Percentiles rank a stretch among this genome's conserved stretches.
phyloP scores from a whole-genome alignment of 2,329 filamentous ascomycete genomes.

The Phialemoniopsis sp. region DNA sequence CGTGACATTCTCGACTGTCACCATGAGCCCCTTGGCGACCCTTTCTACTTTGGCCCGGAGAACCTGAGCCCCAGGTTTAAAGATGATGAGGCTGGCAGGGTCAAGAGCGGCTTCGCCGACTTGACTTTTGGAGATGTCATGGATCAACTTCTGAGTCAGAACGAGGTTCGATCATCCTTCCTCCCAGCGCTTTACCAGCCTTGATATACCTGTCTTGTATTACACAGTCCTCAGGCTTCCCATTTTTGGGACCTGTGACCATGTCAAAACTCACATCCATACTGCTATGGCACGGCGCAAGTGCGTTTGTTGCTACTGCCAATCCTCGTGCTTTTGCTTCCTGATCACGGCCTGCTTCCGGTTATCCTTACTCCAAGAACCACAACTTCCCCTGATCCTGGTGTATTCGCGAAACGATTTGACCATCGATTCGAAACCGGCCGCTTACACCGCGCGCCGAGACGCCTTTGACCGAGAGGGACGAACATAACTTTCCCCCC shows the following conservation, averaged over 20 bases:
- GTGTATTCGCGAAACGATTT: too few species aligned
- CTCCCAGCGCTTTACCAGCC: slow-evolving; percentile 3
- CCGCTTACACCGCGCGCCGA: too few species aligned
- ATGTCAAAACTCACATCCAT: slow-evolving; percentile 6
- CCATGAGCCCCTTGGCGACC: slow-evolving; percentile 95
- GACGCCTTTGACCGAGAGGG: too few species aligned
- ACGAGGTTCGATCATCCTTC: slow-evolving; percentile 56
- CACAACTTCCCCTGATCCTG: too few species aligned
- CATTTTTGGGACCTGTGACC: slow-evolving; percentile 12
- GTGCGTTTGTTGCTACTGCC: too few species aligned
- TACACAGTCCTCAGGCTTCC: slow-evolving; percentile 9
- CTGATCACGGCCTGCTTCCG: too few species aligned
- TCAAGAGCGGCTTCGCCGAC: slow-evolving; percentile 61
- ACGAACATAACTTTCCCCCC: neutral
- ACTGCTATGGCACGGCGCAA: slow-evolving; percentile 1
- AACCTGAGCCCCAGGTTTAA: slow-evolving; percentile 76
- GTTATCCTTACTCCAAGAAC: too few species aligned
- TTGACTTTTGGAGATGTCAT: slow-evolving; percentile 76
- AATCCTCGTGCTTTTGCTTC: too few species aligned
- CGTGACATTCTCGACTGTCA: slow-evolving; percentile 75
- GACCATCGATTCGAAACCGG: too few species aligned
- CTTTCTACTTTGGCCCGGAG: slow-evolving; percentile 94
- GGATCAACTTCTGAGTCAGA: slow-evolving; percentile 65
- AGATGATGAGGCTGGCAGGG: slow-evolving; percentile 53
- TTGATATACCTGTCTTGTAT: too few species aligned